Conservation (phyloP, 2,329 filamentous ascomycete species). For the Aspergillus pseudoviridinutans region DNA sequence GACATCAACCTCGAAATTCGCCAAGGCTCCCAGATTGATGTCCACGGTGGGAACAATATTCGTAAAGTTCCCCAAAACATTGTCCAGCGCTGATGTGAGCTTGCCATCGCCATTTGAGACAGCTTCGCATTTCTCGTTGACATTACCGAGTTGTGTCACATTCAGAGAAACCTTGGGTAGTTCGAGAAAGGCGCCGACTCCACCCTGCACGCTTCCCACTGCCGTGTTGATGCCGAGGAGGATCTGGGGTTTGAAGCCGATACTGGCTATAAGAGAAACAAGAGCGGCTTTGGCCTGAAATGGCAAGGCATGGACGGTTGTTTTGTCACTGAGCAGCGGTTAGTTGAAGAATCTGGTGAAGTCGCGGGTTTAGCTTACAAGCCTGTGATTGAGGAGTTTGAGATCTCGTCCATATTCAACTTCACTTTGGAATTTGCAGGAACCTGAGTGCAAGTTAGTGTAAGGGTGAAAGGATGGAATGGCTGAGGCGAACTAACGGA, state of each 20-base stretch:
- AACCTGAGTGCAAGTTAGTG: conserved; percentile 8
- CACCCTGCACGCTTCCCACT: conserved; percentile 10
- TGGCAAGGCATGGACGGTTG: conserved; percentile 13
- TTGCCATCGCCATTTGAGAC: not conserved
- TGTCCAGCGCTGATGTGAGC: not conserved
- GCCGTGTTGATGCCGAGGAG: conserved; percentile 14
- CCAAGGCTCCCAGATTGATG: conserved; percentile 14
- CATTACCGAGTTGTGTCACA: conserved; percentile 12
- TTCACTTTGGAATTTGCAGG: conserved; percentile 13
- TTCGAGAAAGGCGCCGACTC: conserved; percentile 19
- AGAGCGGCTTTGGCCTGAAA: conserved; percentile 11
- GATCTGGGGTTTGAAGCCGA: conserved; percentile 16
- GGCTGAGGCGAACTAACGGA: conserved; percentile 7
- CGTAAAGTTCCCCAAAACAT: conserved; percentile 12
- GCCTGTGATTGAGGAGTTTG: conserved; percentile 25
- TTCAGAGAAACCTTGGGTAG: conserved; percentile 20
- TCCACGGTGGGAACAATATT: conserved; percentile 16
- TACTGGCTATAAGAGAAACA: conserved; percentile 8
- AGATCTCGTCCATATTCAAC: conserved; percentile 10
- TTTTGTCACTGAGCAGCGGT: conserved; percentile 9
- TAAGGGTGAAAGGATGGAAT: no score
- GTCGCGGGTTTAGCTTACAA: conserved; percentile 22
- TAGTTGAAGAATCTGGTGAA: not conserved
- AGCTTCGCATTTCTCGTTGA: conserved; percentile 17
- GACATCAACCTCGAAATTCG: conserved; percentile 14